phyloP scores from a whole-genome alignment of 2,329 filamentous ascomycete genomes.

The Fulvia fulva region DNA sequence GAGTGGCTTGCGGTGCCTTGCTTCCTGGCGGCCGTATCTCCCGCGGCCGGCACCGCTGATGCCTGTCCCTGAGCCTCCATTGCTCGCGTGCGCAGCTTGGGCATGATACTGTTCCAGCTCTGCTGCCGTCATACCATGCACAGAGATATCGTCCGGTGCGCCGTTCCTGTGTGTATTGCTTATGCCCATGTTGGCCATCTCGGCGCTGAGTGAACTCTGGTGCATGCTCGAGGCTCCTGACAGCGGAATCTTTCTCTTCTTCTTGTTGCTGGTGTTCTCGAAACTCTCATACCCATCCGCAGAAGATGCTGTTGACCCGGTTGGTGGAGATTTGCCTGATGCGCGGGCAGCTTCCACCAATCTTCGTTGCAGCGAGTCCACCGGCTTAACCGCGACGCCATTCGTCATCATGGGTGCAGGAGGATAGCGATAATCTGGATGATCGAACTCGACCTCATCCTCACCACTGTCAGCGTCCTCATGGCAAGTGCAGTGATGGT shows the following conservation, averaged over 20 bases:
- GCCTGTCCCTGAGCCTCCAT: constrained; percentile 52
- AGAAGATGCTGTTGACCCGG: constrained; percentile 62
- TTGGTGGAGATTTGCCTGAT: constrained; percentile 29
- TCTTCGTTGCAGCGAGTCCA: constrained; percentile 33
- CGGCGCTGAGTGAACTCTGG: constrained; percentile 57
- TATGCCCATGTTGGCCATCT: constrained; percentile 62
- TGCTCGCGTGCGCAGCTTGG: constrained; percentile 47
- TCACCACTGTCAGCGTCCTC: constrained; percentile 59
- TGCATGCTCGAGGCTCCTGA: constrained; percentile 66
- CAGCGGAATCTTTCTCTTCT: constrained; percentile 95
- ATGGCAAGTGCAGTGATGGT: constrained; percentile 43
- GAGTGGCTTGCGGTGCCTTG: constrained; percentile 40
- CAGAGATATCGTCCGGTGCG: constrained; percentile 43
- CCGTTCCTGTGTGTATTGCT: constrained; percentile 40
- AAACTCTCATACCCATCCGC: constrained; percentile 93
- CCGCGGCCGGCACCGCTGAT: constrained; percentile 83
- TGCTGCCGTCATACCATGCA: constrained; percentile 32
- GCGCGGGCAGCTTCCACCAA: constrained; percentile 37
- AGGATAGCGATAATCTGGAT: constrained; percentile 37
- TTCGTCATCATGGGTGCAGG: constrained; percentile 36
- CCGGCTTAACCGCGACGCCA: constrained; percentile 22
- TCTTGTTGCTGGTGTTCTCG: constrained; percentile 98
- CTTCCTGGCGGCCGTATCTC: constrained; percentile 64
- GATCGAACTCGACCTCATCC: constrained; percentile 48
- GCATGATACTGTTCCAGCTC: constrained; percentile 51